These are phyloP conservation scores for Pseudogymnoascus sp. DNA, from an alignment of 2,329 filamentous ascomycete species.

Conservation along the genomic window DNA sequence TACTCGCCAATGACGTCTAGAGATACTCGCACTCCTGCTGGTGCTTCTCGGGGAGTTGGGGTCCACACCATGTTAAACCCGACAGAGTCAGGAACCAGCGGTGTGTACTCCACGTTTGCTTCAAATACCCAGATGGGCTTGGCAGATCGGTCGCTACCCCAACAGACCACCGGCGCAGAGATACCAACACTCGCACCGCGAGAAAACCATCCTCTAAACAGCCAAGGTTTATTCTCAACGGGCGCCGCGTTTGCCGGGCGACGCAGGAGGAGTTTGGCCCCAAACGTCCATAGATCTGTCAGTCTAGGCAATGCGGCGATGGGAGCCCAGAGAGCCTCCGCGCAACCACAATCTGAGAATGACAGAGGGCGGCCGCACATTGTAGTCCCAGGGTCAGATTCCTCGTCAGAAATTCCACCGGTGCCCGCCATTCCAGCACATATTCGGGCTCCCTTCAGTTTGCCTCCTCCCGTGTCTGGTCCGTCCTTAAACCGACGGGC, in stretches of 20 bases:
- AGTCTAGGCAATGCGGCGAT: slow-evolving; percentile 38
- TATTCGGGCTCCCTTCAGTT: slow-evolving; percentile 9
- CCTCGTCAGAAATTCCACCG: slow-evolving; percentile 34
- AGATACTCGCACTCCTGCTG: slow-evolving; percentile 12
- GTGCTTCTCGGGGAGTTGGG: slow-evolving; percentile 25
- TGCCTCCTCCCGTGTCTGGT: slow-evolving; percentile 33
- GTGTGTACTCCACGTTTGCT: background rate
- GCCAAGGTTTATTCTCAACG: background rate
- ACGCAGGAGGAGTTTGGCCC: slow-evolving; percentile 44
- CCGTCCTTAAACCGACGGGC: slow-evolving; percentile 27
- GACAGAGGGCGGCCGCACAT: slow-evolving; percentile 32
- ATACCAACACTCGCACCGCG: background rate
- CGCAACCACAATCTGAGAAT: background rate
- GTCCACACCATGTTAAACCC: slow-evolving; percentile 31
- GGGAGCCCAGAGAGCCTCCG: background rate
- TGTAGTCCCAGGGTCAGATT: slow-evolving; percentile 31
- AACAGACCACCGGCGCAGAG: background rate
- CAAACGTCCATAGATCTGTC: slow-evolving; percentile 48
- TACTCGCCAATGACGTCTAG: slow-evolving; percentile 17
- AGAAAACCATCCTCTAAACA: background rate
- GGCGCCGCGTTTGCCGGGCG: background rate
- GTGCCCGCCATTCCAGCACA: slow-evolving; percentile 30
- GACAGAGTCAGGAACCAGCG: slow-evolving; percentile 5
- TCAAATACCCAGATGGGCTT: background rate
- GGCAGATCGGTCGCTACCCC: background rate